Evolutionary conservation across 78 protist genomes (phyloP).

Genomic region (Dictyostelium discoideum): dicty_2.7 NC_007089.4:444501-445000

Average conservation of each 20-base stretch:
- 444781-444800: background rate
- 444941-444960: slow-evolving; percentile 20
- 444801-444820: slow-evolving; percentile 59
- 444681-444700: background rate
- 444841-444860: background rate
- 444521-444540: background rate
- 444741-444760: background rate
- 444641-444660: slow-evolving; percentile 15
- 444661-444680: slow-evolving; percentile 17
- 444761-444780: background rate
- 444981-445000: slow-evolving; percentile 77
- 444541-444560: background rate
- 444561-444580: too few species aligned
- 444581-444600: too few species aligned
- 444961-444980: slow-evolving; percentile 76
- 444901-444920: slow-evolving; percentile 28
- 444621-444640: slow-evolving; percentile 55
- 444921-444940: slow-evolving; percentile 40
- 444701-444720: background rate
- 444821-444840: background rate
- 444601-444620: too few species aligned
- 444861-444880: background rate
- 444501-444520: too few species aligned
- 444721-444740: background rate
- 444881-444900: slow-evolving; percentile 35